These are phyloP conservation scores for Actinidia chinensis DNA, from an alignment of 179 eudicot genomes.

Conservation along the genomic window DNA sequence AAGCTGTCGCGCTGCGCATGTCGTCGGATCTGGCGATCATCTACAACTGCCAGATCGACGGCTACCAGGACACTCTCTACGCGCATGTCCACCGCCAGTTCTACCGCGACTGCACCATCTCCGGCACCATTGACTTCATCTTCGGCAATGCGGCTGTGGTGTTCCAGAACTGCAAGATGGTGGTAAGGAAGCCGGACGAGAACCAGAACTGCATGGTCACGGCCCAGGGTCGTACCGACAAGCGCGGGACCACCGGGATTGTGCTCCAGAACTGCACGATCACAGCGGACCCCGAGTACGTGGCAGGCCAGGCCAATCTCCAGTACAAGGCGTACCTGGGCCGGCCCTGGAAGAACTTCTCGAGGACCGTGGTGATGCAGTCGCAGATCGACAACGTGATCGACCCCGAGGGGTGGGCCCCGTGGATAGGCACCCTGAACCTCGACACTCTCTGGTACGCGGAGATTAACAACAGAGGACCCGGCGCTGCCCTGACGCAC, in stretches of 20 bases:
- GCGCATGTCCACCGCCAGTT: slow-evolving; percentile 57
- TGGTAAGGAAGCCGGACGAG: slow-evolving; percentile 39
- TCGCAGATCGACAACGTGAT: slow-evolving; percentile 37
- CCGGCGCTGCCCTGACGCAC: slow-evolving; percentile 31
- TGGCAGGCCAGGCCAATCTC: slow-evolving; percentile 1
- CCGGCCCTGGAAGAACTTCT: slow-evolving; percentile 55
- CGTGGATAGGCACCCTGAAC: slow-evolving; percentile 38
- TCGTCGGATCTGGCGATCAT: slow-evolving; percentile 45
- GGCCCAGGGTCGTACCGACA: slow-evolving; percentile 55
- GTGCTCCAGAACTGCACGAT: slow-evolving; percentile 33
- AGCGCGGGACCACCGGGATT: slow-evolving; percentile 26
- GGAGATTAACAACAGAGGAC: slow-evolving; percentile 52
- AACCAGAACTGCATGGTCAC: slow-evolving; percentile 49
- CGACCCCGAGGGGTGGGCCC: slow-evolving; percentile 55
- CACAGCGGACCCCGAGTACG: slow-evolving; percentile 10
- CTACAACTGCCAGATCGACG: slow-evolving; percentile 57
- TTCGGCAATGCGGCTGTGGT: slow-evolving; percentile 55
- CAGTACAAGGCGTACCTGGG: slow-evolving; percentile 47
- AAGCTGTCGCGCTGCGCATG: slow-evolving; percentile 62
- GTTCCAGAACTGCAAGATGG: slow-evolving; percentile 59
- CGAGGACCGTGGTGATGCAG: slow-evolving; percentile 56
- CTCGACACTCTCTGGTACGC: slow-evolving; percentile 40
- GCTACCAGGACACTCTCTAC: slow-evolving; percentile 59
- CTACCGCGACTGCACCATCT: slow-evolving; percentile 60
- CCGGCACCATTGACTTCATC: slow-evolving; percentile 63